These are phyloP conservation scores for Pyronema domesticum DNA, from an alignment of 495 filamentous ascomycete species.

Conservation along the genomic window DNA sequence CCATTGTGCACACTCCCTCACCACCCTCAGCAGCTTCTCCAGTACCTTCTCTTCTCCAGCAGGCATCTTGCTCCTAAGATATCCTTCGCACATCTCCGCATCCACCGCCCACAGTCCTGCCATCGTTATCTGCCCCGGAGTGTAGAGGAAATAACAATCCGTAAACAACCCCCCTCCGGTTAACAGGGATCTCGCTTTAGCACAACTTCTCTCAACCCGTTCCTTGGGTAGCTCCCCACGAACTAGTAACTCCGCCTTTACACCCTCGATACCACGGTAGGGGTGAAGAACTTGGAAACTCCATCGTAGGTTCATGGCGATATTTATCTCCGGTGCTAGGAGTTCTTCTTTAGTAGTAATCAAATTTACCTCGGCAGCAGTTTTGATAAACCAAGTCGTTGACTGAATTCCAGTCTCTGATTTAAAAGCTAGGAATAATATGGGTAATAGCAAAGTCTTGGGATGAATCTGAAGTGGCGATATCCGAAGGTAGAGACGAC, in stretches of 20 bases:
- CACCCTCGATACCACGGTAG: slow-evolving; percentile 69
- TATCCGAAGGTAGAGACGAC: slow-evolving; percentile 87
- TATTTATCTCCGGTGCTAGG: slow-evolving; percentile 71
- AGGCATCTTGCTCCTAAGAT: slow-evolving; percentile 54
- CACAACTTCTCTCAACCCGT: slow-evolving; percentile 50
- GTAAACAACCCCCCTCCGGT: slow-evolving; percentile 68
- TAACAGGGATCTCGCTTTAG: slow-evolving; percentile 49
- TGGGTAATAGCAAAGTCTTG: slow-evolving; percentile 63
- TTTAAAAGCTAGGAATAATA: slow-evolving; percentile 82
- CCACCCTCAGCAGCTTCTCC: slow-evolving; percentile 27
- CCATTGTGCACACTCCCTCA: slow-evolving; percentile 13
- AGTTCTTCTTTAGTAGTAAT: slow-evolving; percentile 57
- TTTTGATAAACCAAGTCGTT: slow-evolving; percentile 44
- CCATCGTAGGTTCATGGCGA: slow-evolving; percentile 86
- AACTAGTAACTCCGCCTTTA: slow-evolving; percentile 61
- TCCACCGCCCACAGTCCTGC: slow-evolving; percentile 62
- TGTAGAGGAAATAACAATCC: slow-evolving; percentile 90
- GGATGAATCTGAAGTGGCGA: slow-evolving; percentile 90
- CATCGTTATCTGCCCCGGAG: slow-evolving; percentile 84
- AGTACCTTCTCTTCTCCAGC: slow-evolving; percentile 32
- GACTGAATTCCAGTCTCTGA: slow-evolving; percentile 67
- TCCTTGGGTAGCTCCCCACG: slow-evolving; percentile 11
- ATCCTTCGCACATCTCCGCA: slow-evolving; percentile 47
- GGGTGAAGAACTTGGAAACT: slow-evolving; percentile 86
- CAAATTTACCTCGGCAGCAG: slow-evolving; percentile 39